Evolutionary conservation across 139 green algal genomes (phyloP).

Genomic region (Mesostigma viride): DNA sequence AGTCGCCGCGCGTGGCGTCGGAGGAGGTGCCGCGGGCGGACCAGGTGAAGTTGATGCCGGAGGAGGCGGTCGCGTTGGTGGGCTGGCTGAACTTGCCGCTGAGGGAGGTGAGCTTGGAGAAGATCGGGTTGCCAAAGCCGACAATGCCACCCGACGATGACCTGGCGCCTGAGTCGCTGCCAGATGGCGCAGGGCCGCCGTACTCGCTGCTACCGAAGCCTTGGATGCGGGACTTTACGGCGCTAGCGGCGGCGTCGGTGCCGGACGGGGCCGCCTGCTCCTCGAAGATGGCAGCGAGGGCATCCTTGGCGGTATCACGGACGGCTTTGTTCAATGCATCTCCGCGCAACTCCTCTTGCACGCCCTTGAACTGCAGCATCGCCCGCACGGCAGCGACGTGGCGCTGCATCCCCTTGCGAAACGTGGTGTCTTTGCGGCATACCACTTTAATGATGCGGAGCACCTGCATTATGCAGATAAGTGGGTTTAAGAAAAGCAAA

Average conservation of each 20-base stretch:
- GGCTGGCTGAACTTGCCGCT: too few relatives aligned
- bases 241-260: not conserved
- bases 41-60: too few relatives aligned
- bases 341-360: not conserved
- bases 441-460: too few relatives aligned
- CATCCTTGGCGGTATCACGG: not conserved
- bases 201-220: not conserved
- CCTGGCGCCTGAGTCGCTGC: not conserved
- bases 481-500: too few relatives aligned
- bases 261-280: not conserved
- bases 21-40: not conserved
- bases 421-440: not conserved
- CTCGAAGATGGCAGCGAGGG: not conserved
- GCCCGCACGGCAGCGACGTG: not conserved
- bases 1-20: not conserved
- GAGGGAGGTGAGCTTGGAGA: too few relatives aligned
- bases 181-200: too few relatives aligned
- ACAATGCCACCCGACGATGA: not conserved
- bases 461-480: too few relatives aligned
- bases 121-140: not conserved
- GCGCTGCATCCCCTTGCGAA: not conserved
- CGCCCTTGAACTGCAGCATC: not conserved
- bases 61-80: too few relatives aligned
- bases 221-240: not conserved
- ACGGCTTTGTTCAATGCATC: not conserved